phyloP scores from a whole-genome alignment of 2,329 filamentous ascomycete species.

The Venturia effusa region DNA sequence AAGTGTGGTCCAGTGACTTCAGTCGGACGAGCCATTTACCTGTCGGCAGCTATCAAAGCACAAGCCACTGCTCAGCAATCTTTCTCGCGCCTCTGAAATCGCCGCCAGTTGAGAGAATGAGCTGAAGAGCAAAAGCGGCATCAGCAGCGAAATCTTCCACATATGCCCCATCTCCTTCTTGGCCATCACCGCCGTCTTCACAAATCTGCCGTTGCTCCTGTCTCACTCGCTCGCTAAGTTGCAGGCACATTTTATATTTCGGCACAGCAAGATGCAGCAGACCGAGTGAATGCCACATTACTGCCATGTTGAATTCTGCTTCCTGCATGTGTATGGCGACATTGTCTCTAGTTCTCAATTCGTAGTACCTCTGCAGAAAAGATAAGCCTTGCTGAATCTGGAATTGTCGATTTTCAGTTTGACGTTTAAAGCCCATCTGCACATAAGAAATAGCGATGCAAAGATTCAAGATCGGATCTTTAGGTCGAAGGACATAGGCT shows the following conservation, averaged over 20 bases:
- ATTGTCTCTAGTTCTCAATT: constrained; percentile 38
- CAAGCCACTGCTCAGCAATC: constrained; percentile 47
- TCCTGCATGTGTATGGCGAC: constrained; percentile 50
- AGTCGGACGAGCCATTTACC: not conserved
- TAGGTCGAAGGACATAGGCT: constrained; percentile 54
- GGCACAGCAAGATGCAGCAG: constrained; percentile 60
- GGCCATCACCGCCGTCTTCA: constrained; percentile 8
- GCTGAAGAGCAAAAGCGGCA: constrained; percentile 64
- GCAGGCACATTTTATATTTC: constrained; percentile 54
- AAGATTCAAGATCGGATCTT: constrained; percentile 69
- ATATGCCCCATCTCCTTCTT: constrained; percentile 12
- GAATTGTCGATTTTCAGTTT: constrained; percentile 82
- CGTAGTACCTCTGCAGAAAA: constrained; percentile 68
- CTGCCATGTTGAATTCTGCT: constrained; percentile 69
- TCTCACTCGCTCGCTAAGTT: constrained; percentile 37
- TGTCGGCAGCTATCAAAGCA: constrained; percentile 22
- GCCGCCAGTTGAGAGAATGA: constrained; percentile 53
- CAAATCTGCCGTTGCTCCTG: constrained; percentile 18
- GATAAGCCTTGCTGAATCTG: constrained; percentile 74
- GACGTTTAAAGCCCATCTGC: constrained; percentile 79
- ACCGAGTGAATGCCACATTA: constrained; percentile 66
- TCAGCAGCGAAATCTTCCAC: constrained; percentile 54
- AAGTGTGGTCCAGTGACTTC: too few relatives aligned
- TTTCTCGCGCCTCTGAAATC: constrained; percentile 49
- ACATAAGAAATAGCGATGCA: constrained; percentile 76